A percentile compares a stretch with the other conserved stretches of the same genome.
Evolutionary conservation across 164 flowering plant genomes (phyloP).

Genomic region (Litsea cubeba): DNA sequence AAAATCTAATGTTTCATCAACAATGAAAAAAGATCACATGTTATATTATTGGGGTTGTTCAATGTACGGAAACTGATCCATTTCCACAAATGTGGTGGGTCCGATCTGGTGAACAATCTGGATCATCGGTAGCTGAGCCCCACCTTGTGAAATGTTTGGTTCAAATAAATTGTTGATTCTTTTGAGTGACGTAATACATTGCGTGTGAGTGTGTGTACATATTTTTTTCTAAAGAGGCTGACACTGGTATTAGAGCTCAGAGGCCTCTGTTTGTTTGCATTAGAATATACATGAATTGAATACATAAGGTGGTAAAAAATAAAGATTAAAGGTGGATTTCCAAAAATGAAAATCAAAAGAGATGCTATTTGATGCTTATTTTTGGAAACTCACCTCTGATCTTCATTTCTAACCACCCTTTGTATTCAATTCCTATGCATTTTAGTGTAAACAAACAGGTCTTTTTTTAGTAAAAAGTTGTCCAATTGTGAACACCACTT

Average conservation of each 20-base stretch:
- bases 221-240: not conserved
- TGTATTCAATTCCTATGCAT: too few relatives aligned
- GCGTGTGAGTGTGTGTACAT: not conserved
- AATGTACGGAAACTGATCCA: not conserved
- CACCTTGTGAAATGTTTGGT: too few relatives aligned
- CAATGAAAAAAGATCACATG: too few relatives aligned
- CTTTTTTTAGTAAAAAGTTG: not conserved
- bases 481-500: not conserved
- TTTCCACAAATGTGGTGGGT: not conserved
- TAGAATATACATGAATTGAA: too few relatives aligned
- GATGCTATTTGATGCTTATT: too few relatives aligned
- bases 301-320: too few relatives aligned
- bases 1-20: not conserved
- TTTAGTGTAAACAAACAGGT: too few relatives aligned
- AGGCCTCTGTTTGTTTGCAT: too few relatives aligned
- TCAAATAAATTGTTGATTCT: not conserved
- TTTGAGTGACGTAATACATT: not conserved
- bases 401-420: too few relatives aligned
- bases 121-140: not conserved
- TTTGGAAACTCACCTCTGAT: too few relatives aligned
- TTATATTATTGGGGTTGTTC: not conserved
- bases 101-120: not conserved
- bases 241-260: not conserved
- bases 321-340: too few relatives aligned
- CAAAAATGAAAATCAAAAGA: too few relatives aligned